These are phyloP conservation scores for Tetracladium setigerum DNA, from an alignment of 495 filamentous ascomycete genomes.

Conservation along the genomic window DNA sequence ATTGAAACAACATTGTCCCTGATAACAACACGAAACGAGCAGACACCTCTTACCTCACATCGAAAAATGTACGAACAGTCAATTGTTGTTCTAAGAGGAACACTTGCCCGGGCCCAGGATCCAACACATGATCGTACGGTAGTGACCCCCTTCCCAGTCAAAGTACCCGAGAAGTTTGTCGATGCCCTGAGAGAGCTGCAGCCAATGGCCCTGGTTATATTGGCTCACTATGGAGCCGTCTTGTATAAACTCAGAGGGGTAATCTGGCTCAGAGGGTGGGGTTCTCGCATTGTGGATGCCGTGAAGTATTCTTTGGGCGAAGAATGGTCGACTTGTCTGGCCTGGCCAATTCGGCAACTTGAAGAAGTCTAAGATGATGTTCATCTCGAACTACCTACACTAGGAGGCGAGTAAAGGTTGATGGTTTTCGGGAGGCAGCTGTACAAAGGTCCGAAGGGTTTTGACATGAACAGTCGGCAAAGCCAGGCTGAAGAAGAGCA, in stretches of 20 bases:
- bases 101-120: background rate
- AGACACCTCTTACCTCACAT: no score
- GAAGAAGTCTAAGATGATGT: conserved; percentile 5
- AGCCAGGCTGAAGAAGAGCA: no score
- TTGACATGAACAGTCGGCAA: no score
- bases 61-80: background rate
- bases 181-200: conserved; percentile 25
- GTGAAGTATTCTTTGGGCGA: background rate
- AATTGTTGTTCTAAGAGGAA: background rate
- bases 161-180: conserved; percentile 22
- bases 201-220: conserved; percentile 29
- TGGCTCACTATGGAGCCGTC: conserved; percentile 35
- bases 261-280: conserved; percentile 6
- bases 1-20: background rate
- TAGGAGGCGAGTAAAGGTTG: no score
- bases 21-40: background rate
- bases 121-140: background rate
- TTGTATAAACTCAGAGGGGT: conserved; percentile 3
- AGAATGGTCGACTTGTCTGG: conserved; percentile 1
- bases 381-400: no score
- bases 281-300: conserved; percentile 2
- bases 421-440: no score
- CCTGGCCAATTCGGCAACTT: conserved; percentile 3
- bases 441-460: no score
- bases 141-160: background rate